These are phyloP conservation scores for Ophiostoma tasmaniense DNA, from an alignment of 2,329 filamentous ascomycete genomes.

Conservation along the genomic window DNA sequence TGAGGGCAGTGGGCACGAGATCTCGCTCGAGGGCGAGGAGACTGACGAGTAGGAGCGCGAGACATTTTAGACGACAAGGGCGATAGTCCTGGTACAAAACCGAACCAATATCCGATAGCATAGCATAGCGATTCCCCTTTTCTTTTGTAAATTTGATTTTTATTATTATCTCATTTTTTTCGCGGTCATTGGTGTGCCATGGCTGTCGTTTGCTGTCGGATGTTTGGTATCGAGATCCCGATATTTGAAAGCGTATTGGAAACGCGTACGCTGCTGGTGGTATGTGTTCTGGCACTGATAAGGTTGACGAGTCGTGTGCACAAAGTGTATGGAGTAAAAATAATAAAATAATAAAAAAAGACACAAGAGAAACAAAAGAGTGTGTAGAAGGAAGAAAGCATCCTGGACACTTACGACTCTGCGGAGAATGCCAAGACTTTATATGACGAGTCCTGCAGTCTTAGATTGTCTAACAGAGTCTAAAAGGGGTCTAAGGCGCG, in stretches of 20 bases:
- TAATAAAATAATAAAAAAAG: too few species aligned
- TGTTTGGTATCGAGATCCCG: neutral
- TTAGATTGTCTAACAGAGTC: neutral
- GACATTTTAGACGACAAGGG: neutral
- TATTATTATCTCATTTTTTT: neutral
- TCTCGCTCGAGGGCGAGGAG: constrained; percentile 42
- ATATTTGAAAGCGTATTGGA: neutral
- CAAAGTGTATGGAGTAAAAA: neutral
- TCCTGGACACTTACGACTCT: neutral
- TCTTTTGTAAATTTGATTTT: neutral
- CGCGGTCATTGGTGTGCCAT: neutral
- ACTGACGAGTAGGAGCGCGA: neutral
- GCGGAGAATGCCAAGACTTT: neutral
- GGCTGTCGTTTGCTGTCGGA: neutral
- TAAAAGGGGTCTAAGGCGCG: neutral
- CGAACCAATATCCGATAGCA: neutral
- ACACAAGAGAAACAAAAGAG: neutral
- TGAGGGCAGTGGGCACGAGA: constrained; percentile 57
- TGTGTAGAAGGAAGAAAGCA: neutral
- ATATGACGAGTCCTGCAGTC: constrained; percentile 6
- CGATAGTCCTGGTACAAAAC: neutral
- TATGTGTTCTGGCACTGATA: neutral
- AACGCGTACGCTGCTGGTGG: neutral
- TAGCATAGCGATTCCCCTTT: neutral
- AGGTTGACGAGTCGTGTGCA: neutral